Base-by-base conservation (phyloP, 139 green algal genomes). In the Chlamydomonas schloesseri region DNA sequence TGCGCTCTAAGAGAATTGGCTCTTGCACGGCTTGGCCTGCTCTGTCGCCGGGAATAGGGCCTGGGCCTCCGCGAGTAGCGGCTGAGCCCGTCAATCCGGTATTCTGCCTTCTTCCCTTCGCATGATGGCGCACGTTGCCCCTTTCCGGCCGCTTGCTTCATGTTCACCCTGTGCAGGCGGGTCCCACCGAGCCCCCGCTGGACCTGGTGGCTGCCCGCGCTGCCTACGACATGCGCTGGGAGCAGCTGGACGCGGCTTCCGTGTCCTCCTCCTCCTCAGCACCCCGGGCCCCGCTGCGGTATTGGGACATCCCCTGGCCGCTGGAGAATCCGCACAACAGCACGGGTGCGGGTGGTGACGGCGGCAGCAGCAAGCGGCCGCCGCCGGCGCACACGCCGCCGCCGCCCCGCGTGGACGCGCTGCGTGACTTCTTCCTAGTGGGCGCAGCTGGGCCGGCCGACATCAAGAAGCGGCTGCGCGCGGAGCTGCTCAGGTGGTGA, bases 401-500 rank as follows among this genome's bases (percentile, higher is more conserved):
- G 3, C 1, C 64, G 31, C 70, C 70, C 21, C 53, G 70, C 0
- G 55, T 37, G 0, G 71, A 86, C 13, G 73, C 89, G 34, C 88
- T 93, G 34, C 80, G 89, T 18, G 74, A 77, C 9, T 87, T 93
- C 77, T 46, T 93, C 21, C 58, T 92, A 26, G 68, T 88, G 17
- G 87, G 87, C 71, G 89, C 33, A 0, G 9, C 55, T 3, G 83
- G 84, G 6, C 58, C 77, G 0, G 83, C 89, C 3, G 80, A 87
- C 57, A 64, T 88, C 42, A 73, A 77, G 67, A 74, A 73, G 42
- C 82, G 88, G 21, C 84, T 95, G 55, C 91, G 91, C 11, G 47
- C 23, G 9, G 91, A 95, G 78, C 79, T 94, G 11, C 84, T 94
- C 57, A 71, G 91, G 13, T 94, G 60, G 60, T 50, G 42, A 50